phyloP scores from a whole-genome alignment of 73 alveolate species.

The Tetrahymena elliotti region DNA sequence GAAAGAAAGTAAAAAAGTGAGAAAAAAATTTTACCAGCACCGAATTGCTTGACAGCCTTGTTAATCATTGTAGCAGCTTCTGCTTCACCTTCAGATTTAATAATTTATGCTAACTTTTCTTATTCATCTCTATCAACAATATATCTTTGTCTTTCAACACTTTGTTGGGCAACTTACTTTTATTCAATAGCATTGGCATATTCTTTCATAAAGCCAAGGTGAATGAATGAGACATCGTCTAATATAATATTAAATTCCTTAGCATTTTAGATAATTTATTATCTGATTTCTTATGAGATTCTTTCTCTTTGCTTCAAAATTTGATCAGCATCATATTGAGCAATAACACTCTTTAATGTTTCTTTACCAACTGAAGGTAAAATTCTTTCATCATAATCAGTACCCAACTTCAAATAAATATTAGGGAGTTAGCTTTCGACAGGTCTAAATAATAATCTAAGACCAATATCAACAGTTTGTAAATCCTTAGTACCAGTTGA shows the following conservation, averaged over 20 bases:
- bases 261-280: constrained; percentile 60
- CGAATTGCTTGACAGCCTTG: constrained; percentile 28
- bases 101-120: constrained; percentile 65
- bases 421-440: constrained; percentile 53
- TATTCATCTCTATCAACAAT: constrained; percentile 69
- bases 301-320: constrained; percentile 75
- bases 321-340: constrained; percentile 82
- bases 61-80: constrained; percentile 62
- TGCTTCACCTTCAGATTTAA: constrained; percentile 82
- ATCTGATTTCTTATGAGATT: constrained; percentile 69
- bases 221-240: constrained; percentile 82
- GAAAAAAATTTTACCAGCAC: background rate
- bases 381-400: constrained; percentile 68
- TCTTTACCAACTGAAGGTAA: constrained; percentile 79
- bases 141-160: constrained; percentile 74
- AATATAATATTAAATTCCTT: constrained; percentile 64
- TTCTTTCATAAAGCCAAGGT: constrained; percentile 64
- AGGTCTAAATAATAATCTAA: constrained; percentile 70
- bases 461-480: constrained; percentile 64
- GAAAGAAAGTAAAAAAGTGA: background rate
- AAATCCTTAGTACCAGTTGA: constrained; percentile 79
- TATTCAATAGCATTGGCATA: constrained; percentile 76
- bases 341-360: constrained; percentile 66
- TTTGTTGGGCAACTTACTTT: constrained; percentile 77
- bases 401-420: constrained; percentile 53